Percentiles rank a stretch among this genome's conserved stretches.
Conservation (phyloP, 2,329 filamentous ascomycete species). For the Xylariaceae sp. region DNA sequence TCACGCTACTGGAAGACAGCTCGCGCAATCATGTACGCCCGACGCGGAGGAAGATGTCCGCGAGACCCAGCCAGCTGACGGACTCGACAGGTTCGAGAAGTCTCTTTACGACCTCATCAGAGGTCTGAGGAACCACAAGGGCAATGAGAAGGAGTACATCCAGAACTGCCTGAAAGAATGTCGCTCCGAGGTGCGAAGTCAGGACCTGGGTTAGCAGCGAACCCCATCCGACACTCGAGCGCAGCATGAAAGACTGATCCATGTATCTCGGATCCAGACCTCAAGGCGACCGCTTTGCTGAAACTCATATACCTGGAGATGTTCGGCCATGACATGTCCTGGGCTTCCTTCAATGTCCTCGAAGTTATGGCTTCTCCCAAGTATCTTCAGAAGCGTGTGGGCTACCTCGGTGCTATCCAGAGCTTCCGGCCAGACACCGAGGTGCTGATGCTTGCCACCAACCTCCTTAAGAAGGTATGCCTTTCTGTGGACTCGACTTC, state of each 20-base stretch:
- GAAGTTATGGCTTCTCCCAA: slow-evolving; percentile 98
- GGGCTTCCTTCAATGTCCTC: slow-evolving; percentile 96
- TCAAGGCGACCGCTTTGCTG: slow-evolving; percentile 91
- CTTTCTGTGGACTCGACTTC: slow-evolving; percentile 1
- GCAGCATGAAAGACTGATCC: neutral
- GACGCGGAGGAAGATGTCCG: neutral
- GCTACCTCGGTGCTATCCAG: slow-evolving; percentile 91
- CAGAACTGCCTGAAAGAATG: slow-evolving; percentile 92
- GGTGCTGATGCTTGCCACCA: slow-evolving; percentile 94
- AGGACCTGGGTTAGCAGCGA: slow-evolving; percentile 78
- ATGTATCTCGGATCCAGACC: slow-evolving; percentile 44
- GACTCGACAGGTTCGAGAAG: slow-evolving; percentile 83
- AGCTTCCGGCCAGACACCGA: slow-evolving; percentile 94
- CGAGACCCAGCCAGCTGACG: slow-evolving; percentile 16
- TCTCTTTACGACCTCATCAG: slow-evolving; percentile 98
- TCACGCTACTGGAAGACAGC: neutral
- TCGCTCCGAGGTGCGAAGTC: slow-evolving; percentile 79
- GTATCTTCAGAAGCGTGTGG: slow-evolving; percentile 90
- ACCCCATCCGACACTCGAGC: slow-evolving; percentile 3
- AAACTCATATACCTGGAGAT: slow-evolving; percentile 98
- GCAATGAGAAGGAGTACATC: slow-evolving; percentile 90
- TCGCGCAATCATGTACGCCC: slow-evolving; percentile 18
- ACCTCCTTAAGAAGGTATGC: slow-evolving; percentile 81
- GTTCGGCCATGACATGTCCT: slow-evolving; percentile 99
- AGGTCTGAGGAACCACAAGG: slow-evolving; percentile 91